Percentiles rank a stretch among this genome's conserved stretches.
phyloP scores from a whole-genome alignment of 2,329 filamentous ascomycete species.

The Meredithiella fracta region DNA sequence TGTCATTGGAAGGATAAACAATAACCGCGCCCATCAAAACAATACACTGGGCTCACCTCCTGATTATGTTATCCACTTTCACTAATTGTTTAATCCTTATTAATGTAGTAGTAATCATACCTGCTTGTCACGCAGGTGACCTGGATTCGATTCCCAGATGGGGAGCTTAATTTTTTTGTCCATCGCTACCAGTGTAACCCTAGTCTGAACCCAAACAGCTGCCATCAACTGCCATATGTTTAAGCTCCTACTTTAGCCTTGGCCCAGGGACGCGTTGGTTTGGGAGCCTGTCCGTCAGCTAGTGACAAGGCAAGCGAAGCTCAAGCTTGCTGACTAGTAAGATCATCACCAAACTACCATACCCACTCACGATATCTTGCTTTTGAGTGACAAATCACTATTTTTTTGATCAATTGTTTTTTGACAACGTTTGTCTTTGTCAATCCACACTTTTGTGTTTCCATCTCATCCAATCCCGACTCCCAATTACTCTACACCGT shows the following conservation, averaged over 20 bases:
- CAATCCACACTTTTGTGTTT: background rate
- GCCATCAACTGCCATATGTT: background rate
- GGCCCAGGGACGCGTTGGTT: constrained; percentile 6
- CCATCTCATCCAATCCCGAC: background rate
- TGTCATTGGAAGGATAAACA: too few relatives aligned
- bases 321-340: background rate
- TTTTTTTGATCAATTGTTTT: too few relatives aligned
- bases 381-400: background rate
- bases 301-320: constrained; percentile 7
- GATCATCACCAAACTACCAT: background rate
- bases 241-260: constrained; percentile 2
- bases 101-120: constrained; percentile 13
- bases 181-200: too few relatives aligned
- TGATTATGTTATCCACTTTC: background rate
- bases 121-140: constrained; percentile 13
- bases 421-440: too few relatives aligned
- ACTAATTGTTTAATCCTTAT: constrained; percentile 2
- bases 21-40: too few relatives aligned
- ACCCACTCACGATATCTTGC: background rate
- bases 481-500: background rate
- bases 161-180: constrained; percentile 2
- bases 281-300: constrained; percentile 10
- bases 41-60: too few relatives aligned
- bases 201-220: background rate
- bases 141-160: constrained; percentile 13